Evolutionary conservation across 2,329 filamentous ascomycete genomes (phyloP).

Genomic region (Bimuria novae-zelandiae): DNA sequence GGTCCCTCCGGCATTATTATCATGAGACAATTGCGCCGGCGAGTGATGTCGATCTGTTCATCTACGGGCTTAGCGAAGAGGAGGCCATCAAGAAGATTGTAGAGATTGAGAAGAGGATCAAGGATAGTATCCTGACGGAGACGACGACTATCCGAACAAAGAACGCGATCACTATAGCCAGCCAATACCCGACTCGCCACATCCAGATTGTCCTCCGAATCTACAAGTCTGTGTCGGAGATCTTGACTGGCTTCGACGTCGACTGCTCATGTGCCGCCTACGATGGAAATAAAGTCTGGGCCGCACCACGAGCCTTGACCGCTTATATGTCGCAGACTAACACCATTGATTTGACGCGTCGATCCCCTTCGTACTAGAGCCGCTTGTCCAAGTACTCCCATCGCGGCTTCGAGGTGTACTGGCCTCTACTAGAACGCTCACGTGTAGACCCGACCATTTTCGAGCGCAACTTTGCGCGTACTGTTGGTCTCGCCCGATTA

Average conservation of each 20-base stretch:
- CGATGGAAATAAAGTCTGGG: constrained; percentile 79
- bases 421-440: constrained; percentile 74
- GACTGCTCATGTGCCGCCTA: constrained; percentile 83
- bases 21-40: constrained; percentile 81
- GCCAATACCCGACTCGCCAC: constrained; percentile 81
- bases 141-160: constrained; percentile 84
- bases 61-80: constrained; percentile 78
- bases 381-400: constrained; percentile 81
- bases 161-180: constrained; percentile 83
- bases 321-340: constrained; percentile 85
- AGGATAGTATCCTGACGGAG: constrained; percentile 79
- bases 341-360: constrained; percentile 75
- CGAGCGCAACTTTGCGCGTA: constrained; percentile 77
- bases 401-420: constrained; percentile 83
- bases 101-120: constrained; percentile 75
- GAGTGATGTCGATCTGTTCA: constrained; percentile 84
- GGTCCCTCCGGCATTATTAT: constrained; percentile 64
- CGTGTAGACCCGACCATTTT: constrained; percentile 84
- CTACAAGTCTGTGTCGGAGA: constrained; percentile 82
- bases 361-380: constrained; percentile 87
- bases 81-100: constrained; percentile 83
- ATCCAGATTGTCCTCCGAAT: constrained; percentile 85
- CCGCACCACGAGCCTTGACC: constrained; percentile 74
- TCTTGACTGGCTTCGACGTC: constrained; percentile 86
- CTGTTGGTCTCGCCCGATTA: constrained; percentile 76